phyloP scores from a whole-genome alignment of 2,329 filamentous ascomycete genomes.

The Cephalotrichum gorgonifer region DNA sequence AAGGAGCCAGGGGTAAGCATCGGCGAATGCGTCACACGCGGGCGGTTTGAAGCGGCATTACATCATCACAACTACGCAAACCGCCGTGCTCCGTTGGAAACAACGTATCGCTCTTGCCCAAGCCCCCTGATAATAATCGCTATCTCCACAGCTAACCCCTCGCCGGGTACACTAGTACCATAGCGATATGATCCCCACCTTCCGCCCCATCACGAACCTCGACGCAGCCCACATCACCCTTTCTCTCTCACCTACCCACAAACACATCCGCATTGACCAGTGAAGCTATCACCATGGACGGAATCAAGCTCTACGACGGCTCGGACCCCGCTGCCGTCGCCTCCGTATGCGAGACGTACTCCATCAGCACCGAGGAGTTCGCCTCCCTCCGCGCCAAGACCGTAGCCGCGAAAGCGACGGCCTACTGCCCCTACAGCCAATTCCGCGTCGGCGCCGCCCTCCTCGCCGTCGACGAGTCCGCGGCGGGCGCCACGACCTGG shows the following conservation, averaged over 20 bases:
- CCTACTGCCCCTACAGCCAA: constrained; percentile 88
- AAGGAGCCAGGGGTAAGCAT: background rate
- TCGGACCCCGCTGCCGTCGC: constrained; percentile 16
- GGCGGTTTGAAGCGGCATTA: constrained; percentile 1
- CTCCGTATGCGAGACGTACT: constrained; percentile 20
- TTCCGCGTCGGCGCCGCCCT: constrained; percentile 85
- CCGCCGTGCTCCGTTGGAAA: no score
- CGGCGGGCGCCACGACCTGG: constrained; percentile 24
- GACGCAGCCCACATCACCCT: background rate
- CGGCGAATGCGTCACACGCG: no score
- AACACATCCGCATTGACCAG: background rate
- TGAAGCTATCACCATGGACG: background rate
- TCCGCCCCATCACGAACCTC: no score
- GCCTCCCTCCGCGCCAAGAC: constrained; percentile 50
- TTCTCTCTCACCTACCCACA: background rate
- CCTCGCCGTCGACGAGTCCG: constrained; percentile 36
- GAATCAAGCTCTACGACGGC: constrained; percentile 10
- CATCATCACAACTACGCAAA: background rate
- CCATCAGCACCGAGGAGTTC: constrained; percentile 55
- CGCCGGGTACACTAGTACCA: no score
- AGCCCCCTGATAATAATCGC: no score
- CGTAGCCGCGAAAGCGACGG: constrained; percentile 60
- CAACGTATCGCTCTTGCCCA: no score
- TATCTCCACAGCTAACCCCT: no score
- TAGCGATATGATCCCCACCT: no score